Evolutionary conservation across 352 stramenopile species (phyloP).

Genomic region (Globisporangium abappressorium): DNA sequence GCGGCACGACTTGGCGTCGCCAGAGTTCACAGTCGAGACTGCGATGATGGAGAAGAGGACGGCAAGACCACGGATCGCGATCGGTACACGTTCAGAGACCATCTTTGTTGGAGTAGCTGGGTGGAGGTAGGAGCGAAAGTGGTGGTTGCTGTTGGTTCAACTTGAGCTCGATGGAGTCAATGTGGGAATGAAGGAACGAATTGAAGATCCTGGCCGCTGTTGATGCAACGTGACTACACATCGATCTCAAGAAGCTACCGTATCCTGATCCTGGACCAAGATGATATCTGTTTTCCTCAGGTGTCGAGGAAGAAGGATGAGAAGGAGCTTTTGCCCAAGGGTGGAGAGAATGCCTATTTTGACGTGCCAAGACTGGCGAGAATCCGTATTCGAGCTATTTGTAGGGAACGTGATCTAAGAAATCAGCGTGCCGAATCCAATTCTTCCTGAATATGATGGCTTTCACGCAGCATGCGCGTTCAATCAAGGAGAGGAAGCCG

Average conservation of each 20-base stretch:
- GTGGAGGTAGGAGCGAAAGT: no score
- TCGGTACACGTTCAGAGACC: slow-evolving; percentile 36
- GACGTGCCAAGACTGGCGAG: not conserved
- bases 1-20: slow-evolving; percentile 50
- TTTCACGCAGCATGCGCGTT: not conserved
- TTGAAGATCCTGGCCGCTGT: not conserved
- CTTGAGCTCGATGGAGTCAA: not conserved
- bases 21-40: slow-evolving; percentile 28
- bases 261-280: not conserved
- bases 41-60: slow-evolving; percentile 45
- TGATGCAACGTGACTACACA: not conserved
- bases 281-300: not conserved
- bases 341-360: not conserved
- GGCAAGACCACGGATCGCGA: slow-evolving; percentile 37
- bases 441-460: not conserved
- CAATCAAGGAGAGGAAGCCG: not conserved
- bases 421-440: not conserved
- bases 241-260: not conserved
- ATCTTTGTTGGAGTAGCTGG: not conserved
- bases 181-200: not conserved
- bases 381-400: slow-evolving; percentile 8
- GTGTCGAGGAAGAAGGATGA: not conserved
- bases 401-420: not conserved
- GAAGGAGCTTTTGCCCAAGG: not conserved
- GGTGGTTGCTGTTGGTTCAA: not conserved